Conservation (phyloP, 495 filamentous ascomycete species). For the Aspergillus steynii region DNA sequence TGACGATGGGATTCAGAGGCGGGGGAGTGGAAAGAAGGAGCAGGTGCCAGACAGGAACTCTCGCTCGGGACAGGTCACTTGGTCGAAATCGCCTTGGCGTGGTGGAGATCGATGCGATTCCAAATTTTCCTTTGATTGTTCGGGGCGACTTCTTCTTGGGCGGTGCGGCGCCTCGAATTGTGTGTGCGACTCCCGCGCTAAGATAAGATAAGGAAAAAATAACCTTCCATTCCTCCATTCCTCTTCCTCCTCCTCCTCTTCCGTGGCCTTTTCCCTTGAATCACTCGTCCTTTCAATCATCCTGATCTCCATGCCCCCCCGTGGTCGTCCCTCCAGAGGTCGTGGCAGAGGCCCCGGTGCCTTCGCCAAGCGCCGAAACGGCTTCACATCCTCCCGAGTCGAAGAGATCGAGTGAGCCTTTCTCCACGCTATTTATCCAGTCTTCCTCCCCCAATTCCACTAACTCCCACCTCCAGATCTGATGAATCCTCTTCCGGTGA, state of each 20-base stretch:
- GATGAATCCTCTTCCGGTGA: constrained; percentile 36
- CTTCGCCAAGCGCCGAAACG: constrained; percentile 22
- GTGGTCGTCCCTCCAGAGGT: constrained; percentile 28
- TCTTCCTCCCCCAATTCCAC: not conserved
- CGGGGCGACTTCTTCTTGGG: constrained; percentile 22
- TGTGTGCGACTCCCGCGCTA: constrained; percentile 56
- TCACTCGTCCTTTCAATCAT: no score
- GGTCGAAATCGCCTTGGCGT: constrained; percentile 17
- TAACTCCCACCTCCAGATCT: constrained; percentile 30
- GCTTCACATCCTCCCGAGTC: constrained; percentile 41
- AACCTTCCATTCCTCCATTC: constrained; percentile 1
- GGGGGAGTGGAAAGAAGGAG: constrained; percentile 6
- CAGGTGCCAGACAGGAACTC: constrained; percentile 17
- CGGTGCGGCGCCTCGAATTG: constrained; percentile 40
- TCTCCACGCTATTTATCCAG: not conserved
- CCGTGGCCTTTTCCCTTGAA: no score
- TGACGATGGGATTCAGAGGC: constrained; percentile 35
- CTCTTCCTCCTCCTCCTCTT: constrained; percentile 6
- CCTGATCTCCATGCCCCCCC: constrained; percentile 25
- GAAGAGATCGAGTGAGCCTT: constrained; percentile 41
- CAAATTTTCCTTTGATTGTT: constrained; percentile 26
- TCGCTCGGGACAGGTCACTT: constrained; percentile 9
- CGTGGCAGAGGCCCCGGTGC: constrained; percentile 31
- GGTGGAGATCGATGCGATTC: constrained; percentile 23
- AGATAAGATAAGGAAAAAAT: constrained; percentile 52